Base-by-base conservation (phyloP, 2,329 filamentous ascomycete genomes). In the Penicillium sp. region DNA sequence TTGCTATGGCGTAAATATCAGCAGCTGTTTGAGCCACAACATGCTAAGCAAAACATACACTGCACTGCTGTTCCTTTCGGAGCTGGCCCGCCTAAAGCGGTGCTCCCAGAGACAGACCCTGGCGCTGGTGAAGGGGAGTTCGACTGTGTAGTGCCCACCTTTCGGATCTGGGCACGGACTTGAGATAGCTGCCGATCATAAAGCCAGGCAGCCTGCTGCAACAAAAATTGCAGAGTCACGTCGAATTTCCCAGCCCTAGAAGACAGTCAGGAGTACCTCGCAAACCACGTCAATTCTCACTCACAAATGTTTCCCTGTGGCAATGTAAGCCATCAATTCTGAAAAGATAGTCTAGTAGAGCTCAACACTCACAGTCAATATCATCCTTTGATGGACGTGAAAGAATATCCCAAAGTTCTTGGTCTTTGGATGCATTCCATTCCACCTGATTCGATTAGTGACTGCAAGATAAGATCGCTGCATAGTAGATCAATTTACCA, bases 201-300 rank as follows among this genome's bases (percentile, higher is more conserved):
- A 4, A 96, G 77, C 77, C 88, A 95, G 62, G 87, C 88, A 47
- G 88, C 88, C 65, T 98, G 88, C 60, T 95, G 86, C 11, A 95
- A 77, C 20, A 98, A 75, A 57, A 96, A 96, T 27, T 87, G 76
- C 41, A 93, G 79, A 16, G 85, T 83, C 13, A 95, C 90, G 46
- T 89, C 77, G 64, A 95, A 95, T 30, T 78, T 74, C 35, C 76
- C 72, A 31, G 85, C 86, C 57, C 83, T 84, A 31, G 23, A 42
- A 41, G 32, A 27, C 47, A 34, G 51, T 45, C 11, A 32, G 30
- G 17, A 15, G 30, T 4, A 13, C 4, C 4, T 6, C 18, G 29
- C 20, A 12, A 7, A 11, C 11, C 12, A 3, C 9, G 7, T 2
- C 8, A 25, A 12, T 1, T 17, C 14, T 13, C 13, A 25, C 26